Evolutionary conservation across 2,329 filamentous ascomycete species (phyloP).

Genomic region (Trichoderma harzianum): DNA sequence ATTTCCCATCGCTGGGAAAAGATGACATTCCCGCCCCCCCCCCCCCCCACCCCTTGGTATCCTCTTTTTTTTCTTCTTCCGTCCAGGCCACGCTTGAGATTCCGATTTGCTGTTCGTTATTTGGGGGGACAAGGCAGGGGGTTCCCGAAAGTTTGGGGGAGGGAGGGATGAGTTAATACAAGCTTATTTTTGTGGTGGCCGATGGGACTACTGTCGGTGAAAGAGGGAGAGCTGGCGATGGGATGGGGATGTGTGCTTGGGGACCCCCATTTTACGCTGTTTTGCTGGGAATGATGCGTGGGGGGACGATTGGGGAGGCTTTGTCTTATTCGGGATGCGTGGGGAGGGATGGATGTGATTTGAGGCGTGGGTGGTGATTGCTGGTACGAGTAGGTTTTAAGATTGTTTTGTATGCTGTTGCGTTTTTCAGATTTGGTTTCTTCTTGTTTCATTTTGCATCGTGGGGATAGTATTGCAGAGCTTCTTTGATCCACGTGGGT

Average conservation of each 20-base stretch:
- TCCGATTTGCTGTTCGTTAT: not conserved
- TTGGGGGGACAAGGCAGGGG: not conserved
- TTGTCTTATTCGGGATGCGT: not conserved
- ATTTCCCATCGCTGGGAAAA: not conserved
- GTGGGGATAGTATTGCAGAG: not conserved
- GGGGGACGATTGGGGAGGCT: not conserved
- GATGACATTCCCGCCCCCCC: not conserved
- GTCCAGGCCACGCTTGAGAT: not conserved
- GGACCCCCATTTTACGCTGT: not conserved
- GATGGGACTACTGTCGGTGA: not conserved
- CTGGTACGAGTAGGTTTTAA: not conserved
- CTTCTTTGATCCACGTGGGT: not conserved
- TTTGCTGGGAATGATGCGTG: not conserved
- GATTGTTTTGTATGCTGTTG: not conserved
- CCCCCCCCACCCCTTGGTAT: not conserved
- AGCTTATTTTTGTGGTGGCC: not conserved
- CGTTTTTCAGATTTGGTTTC: not conserved
- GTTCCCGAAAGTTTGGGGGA: not conserved
- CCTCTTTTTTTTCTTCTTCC: not conserved
- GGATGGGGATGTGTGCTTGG: not conserved
- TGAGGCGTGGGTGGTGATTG: not conserved
- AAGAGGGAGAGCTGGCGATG: not conserved
- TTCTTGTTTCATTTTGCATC: not conserved
- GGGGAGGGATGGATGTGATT: not conserved
- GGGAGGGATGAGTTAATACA: not conserved